Conservation (phyloP, 75 land plant genomes). For the Cunninghamia lanceolata region DNA sequence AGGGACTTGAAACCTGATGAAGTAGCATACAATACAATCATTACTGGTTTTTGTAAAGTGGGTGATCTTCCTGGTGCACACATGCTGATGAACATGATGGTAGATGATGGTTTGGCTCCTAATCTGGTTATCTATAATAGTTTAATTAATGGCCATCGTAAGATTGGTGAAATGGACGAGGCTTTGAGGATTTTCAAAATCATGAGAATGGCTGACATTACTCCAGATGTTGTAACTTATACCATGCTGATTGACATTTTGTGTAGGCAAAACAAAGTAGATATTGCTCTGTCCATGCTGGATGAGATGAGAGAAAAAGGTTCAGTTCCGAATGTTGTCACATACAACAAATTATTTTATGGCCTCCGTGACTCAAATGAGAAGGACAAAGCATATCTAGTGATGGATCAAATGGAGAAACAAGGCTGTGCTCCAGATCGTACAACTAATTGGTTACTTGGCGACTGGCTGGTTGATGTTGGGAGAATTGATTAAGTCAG, state of each 20-base stretch:
- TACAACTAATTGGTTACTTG: conserved; percentile 47
- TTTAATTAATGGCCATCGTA: conserved; percentile 48
- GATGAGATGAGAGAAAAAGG: conserved; percentile 25
- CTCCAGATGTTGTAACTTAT: conserved; percentile 37
- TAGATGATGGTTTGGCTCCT: conserved; percentile 27
- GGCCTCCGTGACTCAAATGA: conserved; percentile 32
- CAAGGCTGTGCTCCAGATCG: conserved; percentile 54
- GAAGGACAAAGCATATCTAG: conserved; percentile 26
- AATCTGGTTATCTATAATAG: conserved; percentile 53
- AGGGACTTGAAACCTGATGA: conserved; percentile 40
- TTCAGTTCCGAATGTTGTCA: conserved; percentile 38
- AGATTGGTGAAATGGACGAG: conserved; percentile 9
- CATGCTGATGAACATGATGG: conserved; percentile 27
- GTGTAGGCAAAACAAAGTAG: conserved; percentile 33
- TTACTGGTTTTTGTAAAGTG: conserved; percentile 40
- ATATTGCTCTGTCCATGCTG: conserved; percentile 27
- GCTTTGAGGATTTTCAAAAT: conserved; percentile 32
- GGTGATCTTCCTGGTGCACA: conserved; percentile 33
- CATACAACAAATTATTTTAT: conserved; percentile 31
- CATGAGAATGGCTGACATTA: conserved; percentile 23
- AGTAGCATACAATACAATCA: conserved; percentile 54
- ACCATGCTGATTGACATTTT: conserved; percentile 37
- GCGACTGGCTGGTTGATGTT: conserved; percentile 11
- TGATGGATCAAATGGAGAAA: conserved; percentile 59
- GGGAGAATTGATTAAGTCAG: background rate